Evolutionary conservation across 2,329 filamentous ascomycete genomes (phyloP), one percentile per base, ranked within the genome.

Genomic region (Xylaria sp.): DNA sequence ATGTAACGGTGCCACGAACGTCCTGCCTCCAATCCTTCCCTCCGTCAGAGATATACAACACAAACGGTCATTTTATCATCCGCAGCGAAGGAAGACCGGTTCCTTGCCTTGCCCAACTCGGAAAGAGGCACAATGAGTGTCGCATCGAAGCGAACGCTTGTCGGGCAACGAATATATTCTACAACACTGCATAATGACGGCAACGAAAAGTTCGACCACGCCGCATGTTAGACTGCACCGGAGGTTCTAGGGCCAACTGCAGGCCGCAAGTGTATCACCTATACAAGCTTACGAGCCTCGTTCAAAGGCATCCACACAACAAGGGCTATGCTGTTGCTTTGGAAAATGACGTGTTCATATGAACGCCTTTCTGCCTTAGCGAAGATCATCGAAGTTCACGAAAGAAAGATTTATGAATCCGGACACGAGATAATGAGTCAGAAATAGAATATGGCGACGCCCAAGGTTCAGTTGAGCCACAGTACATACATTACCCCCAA

Each of bases 371-470:
- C 28, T 9, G 28, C 28, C 28, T 31, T 31, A 9, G 28, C 4
- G 28, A 31, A 4, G 28, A 31, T 5, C 28, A 31, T 31, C 9
- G 9, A 31, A n/a, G n/a, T n/a, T n/a, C n/a, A n/a, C n/a, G n/a
- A 31, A 31, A 31, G n/a, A 42, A 21, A 28, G 31, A 2, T 5
- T 11, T 7, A 40, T 40, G 21, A 8, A 38, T 21, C 21, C n/a
- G 31, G 38, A 8, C 38, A 61, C 38, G 46, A 56, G 45, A 40
- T 57, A 40, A 57, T 19, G 59, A 46, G 14, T 52, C 15, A 61
- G 6, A 57, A 38, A 42, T 23, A 28, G 17, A 11, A 57, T 31
- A 21, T 37, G 38, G 50, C 15, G 14, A 47, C 19, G 9, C 14
- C 25, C 6, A 17, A 35, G 17, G 9, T 23, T 17, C 11, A 11